Percentiles rank a stretch among this genome's conserved stretches.
Evolutionary conservation across 2,329 filamentous ascomycete species (phyloP).

Genomic region (Pseudogymnoascus sp.): DNA sequence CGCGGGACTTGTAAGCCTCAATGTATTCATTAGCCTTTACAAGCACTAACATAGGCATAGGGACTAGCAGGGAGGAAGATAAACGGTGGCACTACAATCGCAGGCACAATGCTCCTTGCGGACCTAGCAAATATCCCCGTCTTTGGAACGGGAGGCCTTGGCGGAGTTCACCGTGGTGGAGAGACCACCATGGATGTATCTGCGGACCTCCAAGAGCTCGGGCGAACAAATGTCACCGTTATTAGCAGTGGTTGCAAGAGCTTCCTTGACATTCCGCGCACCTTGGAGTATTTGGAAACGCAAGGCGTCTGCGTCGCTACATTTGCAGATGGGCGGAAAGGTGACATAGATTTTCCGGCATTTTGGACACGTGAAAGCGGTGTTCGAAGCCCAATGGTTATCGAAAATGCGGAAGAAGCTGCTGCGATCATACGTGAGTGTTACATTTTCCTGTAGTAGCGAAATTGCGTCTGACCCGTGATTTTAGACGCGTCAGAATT

Average conservation of each 20-base stretch:
- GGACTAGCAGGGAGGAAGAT: constrained; percentile 58
- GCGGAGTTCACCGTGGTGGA: constrained; percentile 85
- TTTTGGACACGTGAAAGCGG: constrained; percentile 91
- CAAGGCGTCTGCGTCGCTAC: constrained; percentile 77
- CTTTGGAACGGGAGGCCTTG: constrained; percentile 90
- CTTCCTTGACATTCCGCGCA: constrained; percentile 85
- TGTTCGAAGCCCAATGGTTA: constrained; percentile 64
- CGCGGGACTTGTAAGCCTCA: constrained; percentile 57
- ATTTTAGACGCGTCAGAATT: constrained; percentile 58
- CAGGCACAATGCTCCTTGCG: constrained; percentile 86
- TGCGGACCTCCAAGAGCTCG: constrained; percentile 88
- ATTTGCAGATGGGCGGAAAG: constrained; percentile 72
- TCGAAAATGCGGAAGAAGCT: constrained; percentile 70
- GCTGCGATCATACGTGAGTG: constrained; percentile 71
- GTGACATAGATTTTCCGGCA: constrained; percentile 74
- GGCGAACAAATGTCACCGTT: constrained; percentile 79
- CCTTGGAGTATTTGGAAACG: constrained; percentile 68
- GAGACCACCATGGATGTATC: constrained; percentile 87
- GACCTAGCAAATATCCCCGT: constrained; percentile 80
- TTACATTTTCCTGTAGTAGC: background rate
- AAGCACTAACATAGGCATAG: constrained; percentile 29
- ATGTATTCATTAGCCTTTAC: constrained; percentile 4
- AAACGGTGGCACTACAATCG: constrained; percentile 87
- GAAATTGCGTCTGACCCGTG: background rate
- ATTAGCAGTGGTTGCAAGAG: constrained; percentile 90